Conservation (phyloP, 2,329 filamentous ascomycete genomes). For the Myriosclerotinia scirpicola region DNA sequence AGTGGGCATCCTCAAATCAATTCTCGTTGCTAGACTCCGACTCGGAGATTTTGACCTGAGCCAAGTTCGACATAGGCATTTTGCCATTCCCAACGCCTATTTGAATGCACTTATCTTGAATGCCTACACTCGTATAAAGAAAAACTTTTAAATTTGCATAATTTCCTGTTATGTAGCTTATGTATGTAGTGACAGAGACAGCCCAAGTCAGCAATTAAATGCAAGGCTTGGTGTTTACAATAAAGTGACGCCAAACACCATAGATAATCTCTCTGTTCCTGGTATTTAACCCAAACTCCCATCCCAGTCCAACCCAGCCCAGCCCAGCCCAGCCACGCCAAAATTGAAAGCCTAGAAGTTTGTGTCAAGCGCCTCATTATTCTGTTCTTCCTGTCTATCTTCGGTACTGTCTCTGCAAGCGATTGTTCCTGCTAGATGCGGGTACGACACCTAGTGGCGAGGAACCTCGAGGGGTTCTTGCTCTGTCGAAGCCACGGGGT, state of each 20-base stretch:
- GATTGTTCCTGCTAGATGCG: conserved; percentile 30
- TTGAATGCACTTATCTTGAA: background rate
- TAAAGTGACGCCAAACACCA: conserved; percentile 2
- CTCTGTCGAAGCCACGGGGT: conserved; percentile 30
- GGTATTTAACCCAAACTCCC: conserved; percentile 10
- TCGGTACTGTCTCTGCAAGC: conserved; percentile 31
- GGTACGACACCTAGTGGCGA: conserved; percentile 34
- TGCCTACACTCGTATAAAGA: background rate
- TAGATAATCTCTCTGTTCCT: background rate
- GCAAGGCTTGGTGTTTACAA: background rate
- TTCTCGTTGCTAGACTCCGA: too few species aligned
- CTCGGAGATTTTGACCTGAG: too few species aligned
- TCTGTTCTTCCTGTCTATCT: conserved; percentile 10
- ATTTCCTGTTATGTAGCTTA: background rate
- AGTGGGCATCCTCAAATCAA: too few species aligned
- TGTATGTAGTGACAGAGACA: background rate
- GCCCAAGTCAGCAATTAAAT: conserved; percentile 2
- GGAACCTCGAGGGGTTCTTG: conserved; percentile 34
- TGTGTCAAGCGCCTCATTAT: conserved; percentile 18
- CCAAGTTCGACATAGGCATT: background rate
- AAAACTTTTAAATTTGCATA: background rate
- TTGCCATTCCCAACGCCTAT: background rate
- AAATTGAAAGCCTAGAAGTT: conserved; percentile 18
- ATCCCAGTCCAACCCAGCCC: background rate
- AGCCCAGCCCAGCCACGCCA: conserved; percentile 15